Evolutionary conservation across 148 eudicot genomes (phyloP).

Genomic region (Rhododendron ovatum): DNA sequence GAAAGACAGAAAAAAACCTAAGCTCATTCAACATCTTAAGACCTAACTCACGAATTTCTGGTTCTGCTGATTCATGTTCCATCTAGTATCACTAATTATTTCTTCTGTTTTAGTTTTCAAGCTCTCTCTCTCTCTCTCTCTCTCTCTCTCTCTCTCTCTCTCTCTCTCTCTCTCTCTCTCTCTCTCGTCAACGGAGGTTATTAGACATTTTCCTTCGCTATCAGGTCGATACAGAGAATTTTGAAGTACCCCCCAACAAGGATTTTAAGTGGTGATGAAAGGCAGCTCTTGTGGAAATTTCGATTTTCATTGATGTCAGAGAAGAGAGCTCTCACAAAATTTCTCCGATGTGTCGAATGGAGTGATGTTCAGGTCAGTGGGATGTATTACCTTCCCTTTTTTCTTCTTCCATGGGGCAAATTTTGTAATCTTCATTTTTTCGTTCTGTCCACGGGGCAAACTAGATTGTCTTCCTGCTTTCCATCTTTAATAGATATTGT

Average conservation of each 20-base stretch:
- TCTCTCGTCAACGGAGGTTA: constrained; percentile 3
- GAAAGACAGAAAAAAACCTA: too few species aligned
- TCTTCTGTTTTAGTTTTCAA: background rate
- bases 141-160: background rate
- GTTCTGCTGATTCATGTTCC: background rate
- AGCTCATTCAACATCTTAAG: background rate
- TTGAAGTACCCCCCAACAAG: constrained; percentile 92
- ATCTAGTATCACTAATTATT: background rate
- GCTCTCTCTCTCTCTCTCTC: background rate
- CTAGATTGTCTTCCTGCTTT: background rate
- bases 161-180: too few species aligned
- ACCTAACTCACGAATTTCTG: background rate
- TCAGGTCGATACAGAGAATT: constrained; percentile 86
- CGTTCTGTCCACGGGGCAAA: background rate
- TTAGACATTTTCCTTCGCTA: constrained; percentile 15
- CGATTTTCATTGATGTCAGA: constrained; percentile 96
- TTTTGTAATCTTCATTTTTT: background rate
- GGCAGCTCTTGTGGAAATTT: constrained; percentile 94
- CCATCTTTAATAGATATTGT: background rate
- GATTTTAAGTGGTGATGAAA: constrained; percentile 88
- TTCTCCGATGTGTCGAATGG: constrained; percentile 98
- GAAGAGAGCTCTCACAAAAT: constrained; percentile 92
- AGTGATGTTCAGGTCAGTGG: constrained; percentile 85
- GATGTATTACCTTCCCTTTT: background rate
- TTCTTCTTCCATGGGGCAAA: background rate